These are phyloP conservation scores for Chlamydomonas applanata DNA, from an alignment of 139 green algal genomes.

Conservation along the genomic window DNA sequence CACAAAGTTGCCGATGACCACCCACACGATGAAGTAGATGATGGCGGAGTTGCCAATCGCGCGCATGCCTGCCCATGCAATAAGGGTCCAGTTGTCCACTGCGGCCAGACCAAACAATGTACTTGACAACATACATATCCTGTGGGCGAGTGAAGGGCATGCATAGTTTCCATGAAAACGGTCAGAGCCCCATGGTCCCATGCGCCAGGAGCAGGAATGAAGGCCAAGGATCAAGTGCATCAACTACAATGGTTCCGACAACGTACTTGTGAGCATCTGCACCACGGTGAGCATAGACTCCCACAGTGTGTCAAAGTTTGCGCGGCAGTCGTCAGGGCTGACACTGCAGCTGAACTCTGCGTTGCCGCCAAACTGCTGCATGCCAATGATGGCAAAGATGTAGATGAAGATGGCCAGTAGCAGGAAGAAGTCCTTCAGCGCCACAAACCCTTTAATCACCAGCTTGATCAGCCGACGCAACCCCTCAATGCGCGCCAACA, in stretches of 20 bases:
- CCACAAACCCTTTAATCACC: slow-evolving; percentile 28
- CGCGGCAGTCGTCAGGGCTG: slow-evolving; percentile 17
- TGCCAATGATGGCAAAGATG: slow-evolving; percentile 51
- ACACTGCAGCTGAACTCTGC: slow-evolving; percentile 16
- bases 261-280: too few relatives aligned
- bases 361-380: slow-evolving; percentile 45
- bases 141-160: too few relatives aligned
- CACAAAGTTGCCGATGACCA: slow-evolving; percentile 66
- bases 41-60: slow-evolving; percentile 14
- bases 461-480: slow-evolving; percentile 19
- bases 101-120: slow-evolving; percentile 1
- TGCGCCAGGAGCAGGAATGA: too few relatives aligned
- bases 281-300: slow-evolving; percentile 33
- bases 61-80: slow-evolving; percentile 25
- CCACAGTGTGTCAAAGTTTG: slow-evolving; percentile 56
- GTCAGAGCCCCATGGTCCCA: too few relatives aligned
- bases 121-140: too few relatives aligned
- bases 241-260: too few relatives aligned
- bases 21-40: slow-evolving; percentile 49
- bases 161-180: too few relatives aligned
- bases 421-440: slow-evolving; percentile 40
- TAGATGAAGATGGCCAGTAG: slow-evolving; percentile 45
- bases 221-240: too few relatives aligned
- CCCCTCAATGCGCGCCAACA: slow-evolving; percentile 18
- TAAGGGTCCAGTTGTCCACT: slow-evolving; percentile 31